These are phyloP conservation scores for Exophiala sp. DNA, from an alignment of 2,329 filamentous ascomycete species.

Conservation along the genomic window DNA sequence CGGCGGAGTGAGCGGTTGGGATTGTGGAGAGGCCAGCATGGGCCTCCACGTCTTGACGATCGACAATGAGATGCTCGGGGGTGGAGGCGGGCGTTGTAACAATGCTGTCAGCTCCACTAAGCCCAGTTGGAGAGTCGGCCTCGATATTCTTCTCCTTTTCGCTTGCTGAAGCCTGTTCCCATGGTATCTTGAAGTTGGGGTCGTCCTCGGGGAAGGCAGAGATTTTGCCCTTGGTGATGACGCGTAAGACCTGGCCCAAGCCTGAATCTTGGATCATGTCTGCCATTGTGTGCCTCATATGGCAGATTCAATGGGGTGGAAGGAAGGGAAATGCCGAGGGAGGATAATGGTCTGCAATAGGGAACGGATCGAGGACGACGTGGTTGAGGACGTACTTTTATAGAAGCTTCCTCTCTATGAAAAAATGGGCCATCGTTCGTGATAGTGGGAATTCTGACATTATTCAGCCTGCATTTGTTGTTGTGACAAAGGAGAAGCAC, in stretches of 20 bases:
- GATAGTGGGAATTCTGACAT: no score
- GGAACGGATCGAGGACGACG: no score
- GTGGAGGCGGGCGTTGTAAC: constrained; percentile 2
- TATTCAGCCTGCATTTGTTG: no score
- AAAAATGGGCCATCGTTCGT: no score
- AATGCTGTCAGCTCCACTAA: neutral
- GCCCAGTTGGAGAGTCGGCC: neutral
- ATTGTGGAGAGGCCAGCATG: constrained; percentile 9
- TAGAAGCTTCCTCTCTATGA: neutral
- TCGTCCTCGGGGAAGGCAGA: constrained; percentile 46
- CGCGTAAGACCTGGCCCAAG: constrained; percentile 46
- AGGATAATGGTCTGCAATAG: no score
- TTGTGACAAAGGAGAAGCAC: no score
- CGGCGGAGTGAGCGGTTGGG: constrained; percentile 14
- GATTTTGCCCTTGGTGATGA: constrained; percentile 40
- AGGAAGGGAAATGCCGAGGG: no score
- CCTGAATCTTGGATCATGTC: constrained; percentile 39
- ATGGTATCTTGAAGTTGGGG: constrained; percentile 33
- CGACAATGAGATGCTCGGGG: neutral
- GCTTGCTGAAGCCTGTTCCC: constrained; percentile 18
- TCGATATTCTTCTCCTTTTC: constrained; percentile 24
- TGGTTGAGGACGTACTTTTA: neutral
- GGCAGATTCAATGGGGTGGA: neutral
- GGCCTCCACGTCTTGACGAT: constrained; percentile 11
- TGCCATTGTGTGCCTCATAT: constrained; percentile 10